These are phyloP conservation scores for Sonneratia alba DNA, from an alignment of 345 rosid species.

Conservation along the genomic window DNA sequence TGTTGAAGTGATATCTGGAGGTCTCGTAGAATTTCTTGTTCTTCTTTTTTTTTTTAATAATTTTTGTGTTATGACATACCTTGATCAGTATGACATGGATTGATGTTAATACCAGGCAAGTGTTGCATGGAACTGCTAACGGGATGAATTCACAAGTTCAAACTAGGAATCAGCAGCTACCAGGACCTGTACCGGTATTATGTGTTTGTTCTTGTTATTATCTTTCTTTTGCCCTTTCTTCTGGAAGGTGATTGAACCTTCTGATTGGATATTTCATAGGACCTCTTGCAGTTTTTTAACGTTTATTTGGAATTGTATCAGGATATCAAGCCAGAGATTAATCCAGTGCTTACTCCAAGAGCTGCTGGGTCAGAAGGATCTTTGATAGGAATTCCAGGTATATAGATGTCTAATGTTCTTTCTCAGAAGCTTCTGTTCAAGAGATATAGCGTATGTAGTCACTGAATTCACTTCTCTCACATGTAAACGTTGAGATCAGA, in stretches of 20 bases:
- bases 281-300: constrained; percentile 14
- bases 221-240: neutral
- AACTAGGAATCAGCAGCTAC: constrained; percentile 70
- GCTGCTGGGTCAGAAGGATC: constrained; percentile 84
- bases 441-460: neutral
- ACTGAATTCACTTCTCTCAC: neutral
- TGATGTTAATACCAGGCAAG: constrained; percentile 62
- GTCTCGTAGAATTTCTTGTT: neutral
- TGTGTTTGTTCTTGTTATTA: neutral
- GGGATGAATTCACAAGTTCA: constrained; percentile 91
- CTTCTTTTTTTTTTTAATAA: neutral
- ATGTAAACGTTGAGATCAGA: neutral
- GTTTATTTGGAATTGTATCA: constrained; percentile 25
- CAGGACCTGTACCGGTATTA: constrained; percentile 66
- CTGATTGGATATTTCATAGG: neutral
- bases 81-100: neutral
- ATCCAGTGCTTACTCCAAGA: constrained; percentile 79
- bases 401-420: neutral
- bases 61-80: neutral
- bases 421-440: neutral
- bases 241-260: constrained; percentile 1
- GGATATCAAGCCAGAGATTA: constrained; percentile 89
- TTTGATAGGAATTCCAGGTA: constrained; percentile 88
- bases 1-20: neutral
- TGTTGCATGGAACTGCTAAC: constrained; percentile 73